Evolutionary conservation across 768 basidiomycete genomes (phyloP).

Genomic region (Trametes punicea): DNA sequence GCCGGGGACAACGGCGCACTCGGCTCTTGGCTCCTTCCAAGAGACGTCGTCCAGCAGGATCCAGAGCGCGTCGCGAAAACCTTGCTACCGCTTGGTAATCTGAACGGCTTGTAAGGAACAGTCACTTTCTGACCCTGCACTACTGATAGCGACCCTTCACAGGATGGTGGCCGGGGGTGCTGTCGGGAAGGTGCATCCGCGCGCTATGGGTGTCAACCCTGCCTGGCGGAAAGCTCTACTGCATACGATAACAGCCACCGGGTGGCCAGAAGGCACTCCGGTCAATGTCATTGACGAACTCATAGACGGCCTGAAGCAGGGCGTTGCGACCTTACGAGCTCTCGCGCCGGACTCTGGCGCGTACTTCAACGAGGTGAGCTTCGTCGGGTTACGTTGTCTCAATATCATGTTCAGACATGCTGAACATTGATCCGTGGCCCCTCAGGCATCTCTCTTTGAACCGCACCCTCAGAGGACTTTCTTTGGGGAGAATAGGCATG

Average conservation of each 20-base stretch:
- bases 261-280: conserved; percentile 24
- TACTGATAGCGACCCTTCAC: not conserved
- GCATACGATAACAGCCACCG: conserved; percentile 25
- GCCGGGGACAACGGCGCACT: conserved; percentile 15
- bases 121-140: not conserved
- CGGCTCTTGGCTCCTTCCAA: conserved; percentile 24
- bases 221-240: conserved; percentile 45
- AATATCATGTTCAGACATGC: not conserved
- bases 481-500: conserved; percentile 44
- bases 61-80: conserved; percentile 15
- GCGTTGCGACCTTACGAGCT: conserved; percentile 30
- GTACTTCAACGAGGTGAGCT: conserved; percentile 48
- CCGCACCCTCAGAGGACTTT: conserved; percentile 40
- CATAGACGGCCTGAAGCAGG: conserved; percentile 18
- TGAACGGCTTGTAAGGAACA: conserved; percentile 14
- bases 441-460: conserved; percentile 46
- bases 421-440: not conserved
- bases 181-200: conserved; percentile 36
- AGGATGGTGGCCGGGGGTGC: conserved; percentile 46
- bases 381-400: not conserved
- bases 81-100: conserved; percentile 9
- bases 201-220: conserved; percentile 43
- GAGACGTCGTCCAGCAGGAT: conserved; percentile 19
- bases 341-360: conserved; percentile 35
- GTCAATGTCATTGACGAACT: conserved; percentile 18